Evolutionary conservation across 148 eudicot species (phyloP).

Genomic region (Cornus controversa): DNA sequence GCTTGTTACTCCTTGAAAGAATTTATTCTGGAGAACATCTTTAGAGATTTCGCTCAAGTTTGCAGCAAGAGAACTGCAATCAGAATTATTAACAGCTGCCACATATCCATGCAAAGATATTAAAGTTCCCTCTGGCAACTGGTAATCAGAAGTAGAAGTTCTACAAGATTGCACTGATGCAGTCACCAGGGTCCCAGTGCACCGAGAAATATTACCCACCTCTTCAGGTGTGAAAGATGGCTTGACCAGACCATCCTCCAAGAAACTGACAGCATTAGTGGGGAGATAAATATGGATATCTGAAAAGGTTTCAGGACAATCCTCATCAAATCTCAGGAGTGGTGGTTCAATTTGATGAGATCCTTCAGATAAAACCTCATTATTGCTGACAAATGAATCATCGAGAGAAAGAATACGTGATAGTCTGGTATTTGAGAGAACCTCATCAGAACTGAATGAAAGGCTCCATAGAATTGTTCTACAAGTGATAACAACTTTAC

Average conservation of each 20-base stretch:
- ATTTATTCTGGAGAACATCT: constrained; percentile 31
- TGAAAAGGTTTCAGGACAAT: constrained; percentile 30
- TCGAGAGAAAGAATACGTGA: constrained; percentile 19
- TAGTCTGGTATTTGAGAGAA: constrained; percentile 21
- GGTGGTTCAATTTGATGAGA: constrained; percentile 29
- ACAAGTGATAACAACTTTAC: constrained; percentile 42
- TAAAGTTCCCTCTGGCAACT: constrained; percentile 65
- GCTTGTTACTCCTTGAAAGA: constrained; percentile 24
- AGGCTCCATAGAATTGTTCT: constrained; percentile 47
- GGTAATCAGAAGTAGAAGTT: constrained; percentile 21
- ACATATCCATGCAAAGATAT: constrained; percentile 68
- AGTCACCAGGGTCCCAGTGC: constrained; percentile 17
- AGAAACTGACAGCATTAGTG: constrained; percentile 27
- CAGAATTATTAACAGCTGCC: constrained; percentile 43
- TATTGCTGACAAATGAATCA: constrained; percentile 20
- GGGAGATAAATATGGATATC: constrained; percentile 54
- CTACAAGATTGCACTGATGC: constrained; percentile 26
- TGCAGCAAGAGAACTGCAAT: constrained; percentile 18
- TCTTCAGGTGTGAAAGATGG: constrained; percentile 25
- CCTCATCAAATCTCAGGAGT: constrained; percentile 25
- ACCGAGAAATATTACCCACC: constrained; percentile 16
- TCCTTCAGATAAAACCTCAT: constrained; percentile 15
- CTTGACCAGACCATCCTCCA: constrained; percentile 27
- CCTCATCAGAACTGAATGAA: constrained; percentile 47
- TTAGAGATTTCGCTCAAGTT: constrained; percentile 16